Evolutionary conservation across 2,329 filamentous ascomycete genomes (phyloP).

Genomic region (Exophiala sp.): DNA sequence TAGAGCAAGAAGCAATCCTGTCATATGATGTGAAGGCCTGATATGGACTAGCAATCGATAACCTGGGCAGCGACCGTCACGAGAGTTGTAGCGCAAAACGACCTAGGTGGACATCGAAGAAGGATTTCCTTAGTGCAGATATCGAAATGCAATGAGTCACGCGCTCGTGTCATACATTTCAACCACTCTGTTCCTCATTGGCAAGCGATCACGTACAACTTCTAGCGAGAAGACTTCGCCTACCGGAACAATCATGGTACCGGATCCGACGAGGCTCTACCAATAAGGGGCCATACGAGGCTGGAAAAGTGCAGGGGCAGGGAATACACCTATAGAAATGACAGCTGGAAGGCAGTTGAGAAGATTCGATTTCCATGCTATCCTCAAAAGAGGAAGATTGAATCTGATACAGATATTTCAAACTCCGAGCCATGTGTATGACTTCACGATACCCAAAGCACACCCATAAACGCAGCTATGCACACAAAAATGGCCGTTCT

Average conservation of each 20-base stretch:
- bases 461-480: neutral
- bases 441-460: conserved; percentile 1
- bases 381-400: neutral
- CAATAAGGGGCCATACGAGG: neutral
- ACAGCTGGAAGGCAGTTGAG: neutral
- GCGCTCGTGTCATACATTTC: too few relatives aligned
- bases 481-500: neutral
- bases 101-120: too few relatives aligned
- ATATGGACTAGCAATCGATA: too few relatives aligned
- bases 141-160: too few relatives aligned
- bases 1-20: too few relatives aligned
- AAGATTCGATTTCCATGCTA: neutral
- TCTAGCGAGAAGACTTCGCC: neutral
- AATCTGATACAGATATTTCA: neutral
- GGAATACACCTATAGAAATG: neutral
- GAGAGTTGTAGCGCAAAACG: too few relatives aligned
- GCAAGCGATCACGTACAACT: neutral
- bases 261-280: conserved; percentile 2
- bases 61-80: too few relatives aligned
- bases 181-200: neutral
- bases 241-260: neutral
- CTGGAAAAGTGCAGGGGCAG: neutral
- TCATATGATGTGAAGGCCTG: too few relatives aligned
- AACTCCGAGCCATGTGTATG: neutral
- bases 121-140: too few relatives aligned